phyloP scores from a whole-genome alignment of 495 filamentous ascomycete species.

The Aspergillus haitiensis region DNA sequence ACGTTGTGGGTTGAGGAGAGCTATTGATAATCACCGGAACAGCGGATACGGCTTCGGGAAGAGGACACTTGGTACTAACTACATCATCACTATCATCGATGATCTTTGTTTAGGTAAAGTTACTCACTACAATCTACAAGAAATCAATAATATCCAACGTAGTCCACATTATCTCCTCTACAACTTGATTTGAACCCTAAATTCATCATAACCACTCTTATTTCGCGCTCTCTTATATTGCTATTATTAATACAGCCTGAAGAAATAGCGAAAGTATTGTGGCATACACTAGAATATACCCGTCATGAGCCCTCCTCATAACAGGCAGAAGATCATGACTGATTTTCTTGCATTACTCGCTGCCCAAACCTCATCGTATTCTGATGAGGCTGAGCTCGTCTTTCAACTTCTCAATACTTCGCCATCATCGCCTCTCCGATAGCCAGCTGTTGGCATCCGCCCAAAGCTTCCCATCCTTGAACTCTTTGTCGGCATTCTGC shows the following conservation, averaged over 20 bases:
- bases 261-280: slow-evolving; percentile 1
- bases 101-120: neutral
- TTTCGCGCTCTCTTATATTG: slow-evolving; percentile 6
- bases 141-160: neutral
- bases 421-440: slow-evolving; percentile 45
- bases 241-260: slow-evolving; percentile 14
- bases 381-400: neutral
- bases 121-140: neutral
- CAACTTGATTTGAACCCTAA: neutral
- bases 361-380: neutral
- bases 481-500: slow-evolving; percentile 61
- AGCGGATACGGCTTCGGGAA: slow-evolving; percentile 20
- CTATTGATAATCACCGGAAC: slow-evolving; percentile 10
- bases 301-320: neutral
- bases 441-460: slow-evolving; percentile 67
- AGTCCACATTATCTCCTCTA: neutral
- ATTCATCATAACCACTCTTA: neutral
- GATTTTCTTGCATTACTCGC: neutral
- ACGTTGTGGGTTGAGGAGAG: neutral
- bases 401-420: neutral
- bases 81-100: neutral
- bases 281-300: neutral
- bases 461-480: slow-evolving; percentile 64
- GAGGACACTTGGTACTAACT: slow-evolving; percentile 28
- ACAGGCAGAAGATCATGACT: slow-evolving; percentile 8